Percentiles rank a stretch among this genome's conserved stretches.
These are phyloP conservation scores for Pseudocercospora vitis DNA, from an alignment of 2,329 filamentous ascomycete species.

Conservation along the genomic window DNA sequence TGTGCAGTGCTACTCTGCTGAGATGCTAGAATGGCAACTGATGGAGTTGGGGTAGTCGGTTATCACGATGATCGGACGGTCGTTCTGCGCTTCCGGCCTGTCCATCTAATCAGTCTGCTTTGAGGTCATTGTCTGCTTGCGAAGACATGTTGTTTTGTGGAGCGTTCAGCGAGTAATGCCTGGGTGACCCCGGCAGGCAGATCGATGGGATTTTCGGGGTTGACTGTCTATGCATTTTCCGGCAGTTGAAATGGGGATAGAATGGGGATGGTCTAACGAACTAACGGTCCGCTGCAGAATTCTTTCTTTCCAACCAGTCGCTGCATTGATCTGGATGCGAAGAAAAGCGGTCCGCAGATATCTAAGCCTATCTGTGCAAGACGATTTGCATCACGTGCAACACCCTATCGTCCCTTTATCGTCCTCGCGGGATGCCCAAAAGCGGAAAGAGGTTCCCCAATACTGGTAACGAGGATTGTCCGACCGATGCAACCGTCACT, in stretches of 20 bases:
- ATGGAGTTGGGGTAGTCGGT: neutral
- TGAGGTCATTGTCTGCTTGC: neutral
- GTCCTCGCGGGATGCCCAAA: neutral
- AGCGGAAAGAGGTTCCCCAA: neutral
- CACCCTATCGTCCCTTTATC: neutral
- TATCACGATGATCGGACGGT: neutral
- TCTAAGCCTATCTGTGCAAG: neutral
- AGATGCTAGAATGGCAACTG: neutral
- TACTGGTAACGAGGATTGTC: neutral
- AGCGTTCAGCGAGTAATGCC: constrained; percentile 6
- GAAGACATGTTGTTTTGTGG: neutral
- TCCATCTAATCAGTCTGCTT: neutral
- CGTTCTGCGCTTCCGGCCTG: neutral
- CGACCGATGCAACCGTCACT: no score
- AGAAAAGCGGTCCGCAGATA: neutral
- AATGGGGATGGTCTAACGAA: neutral
- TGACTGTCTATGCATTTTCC: neutral
- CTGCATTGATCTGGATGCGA: neutral
- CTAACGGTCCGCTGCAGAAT: constrained; percentile 1
- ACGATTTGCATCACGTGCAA: neutral
- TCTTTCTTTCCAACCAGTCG: neutral
- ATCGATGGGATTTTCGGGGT: neutral
- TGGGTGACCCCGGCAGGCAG: neutral
- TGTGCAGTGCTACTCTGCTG: constrained; percentile 44
- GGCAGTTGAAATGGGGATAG: constrained; percentile 2